These are phyloP conservation scores for Ophiostoma tasmaniense DNA, from an alignment of 2,329 filamentous ascomycete genomes.

Conservation along the genomic window DNA sequence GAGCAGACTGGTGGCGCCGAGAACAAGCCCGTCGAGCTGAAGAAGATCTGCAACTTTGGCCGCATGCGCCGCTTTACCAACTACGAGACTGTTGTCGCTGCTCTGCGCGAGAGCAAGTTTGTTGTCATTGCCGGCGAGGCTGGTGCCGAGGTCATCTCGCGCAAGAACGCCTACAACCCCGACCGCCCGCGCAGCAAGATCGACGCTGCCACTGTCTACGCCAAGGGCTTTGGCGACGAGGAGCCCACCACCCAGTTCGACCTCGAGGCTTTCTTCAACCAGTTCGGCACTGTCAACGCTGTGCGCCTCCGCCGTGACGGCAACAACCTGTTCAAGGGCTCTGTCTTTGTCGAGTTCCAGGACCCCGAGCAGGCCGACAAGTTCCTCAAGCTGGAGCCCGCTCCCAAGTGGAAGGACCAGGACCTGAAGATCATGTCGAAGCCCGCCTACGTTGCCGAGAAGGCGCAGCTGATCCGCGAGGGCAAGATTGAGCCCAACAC, in stretches of 20 bases:
- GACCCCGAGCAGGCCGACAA: constrained; percentile 68
- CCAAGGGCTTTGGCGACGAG: constrained; percentile 87
- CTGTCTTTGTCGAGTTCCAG: constrained; percentile 88
- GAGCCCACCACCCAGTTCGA: constrained; percentile 81
- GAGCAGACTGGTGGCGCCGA: constrained; percentile 64
- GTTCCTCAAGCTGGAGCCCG: constrained; percentile 71
- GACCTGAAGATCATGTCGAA: constrained; percentile 80
- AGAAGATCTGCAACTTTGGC: constrained; percentile 76
- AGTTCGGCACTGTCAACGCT: constrained; percentile 64
- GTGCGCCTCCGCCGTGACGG: constrained; percentile 77
- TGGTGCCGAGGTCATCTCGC: constrained; percentile 62
- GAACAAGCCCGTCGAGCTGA: constrained; percentile 74
- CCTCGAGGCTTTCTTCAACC: constrained; percentile 82
- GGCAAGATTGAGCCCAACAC: constrained; percentile 57
- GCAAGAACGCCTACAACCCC: constrained; percentile 63
- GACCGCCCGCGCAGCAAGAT: constrained; percentile 52
- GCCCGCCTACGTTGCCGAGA: constrained; percentile 74
- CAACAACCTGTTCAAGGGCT: constrained; percentile 80
- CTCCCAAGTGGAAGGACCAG: constrained; percentile 75
- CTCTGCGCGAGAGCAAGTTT: constrained; percentile 66
- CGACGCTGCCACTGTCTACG: constrained; percentile 73
- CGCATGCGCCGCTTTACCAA: constrained; percentile 95
- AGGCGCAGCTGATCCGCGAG: constrained; percentile 60
- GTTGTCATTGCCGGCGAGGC: constrained; percentile 68
- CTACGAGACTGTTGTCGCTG: constrained; percentile 72